phyloP scores from a whole-genome alignment of 2,329 filamentous ascomycete species.

The Fusarium cicatricum region DNA sequence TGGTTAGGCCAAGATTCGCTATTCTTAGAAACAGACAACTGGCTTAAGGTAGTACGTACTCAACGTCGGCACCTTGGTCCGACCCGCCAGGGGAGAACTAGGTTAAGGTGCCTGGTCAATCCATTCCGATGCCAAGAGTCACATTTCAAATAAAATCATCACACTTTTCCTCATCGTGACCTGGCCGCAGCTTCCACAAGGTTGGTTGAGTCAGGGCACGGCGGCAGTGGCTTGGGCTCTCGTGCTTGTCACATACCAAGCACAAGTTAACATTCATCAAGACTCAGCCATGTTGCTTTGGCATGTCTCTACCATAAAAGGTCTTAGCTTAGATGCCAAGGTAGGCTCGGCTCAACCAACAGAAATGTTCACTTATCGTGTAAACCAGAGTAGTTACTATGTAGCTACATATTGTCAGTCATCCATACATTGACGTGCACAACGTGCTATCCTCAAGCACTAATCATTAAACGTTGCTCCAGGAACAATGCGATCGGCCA shows the following conservation, averaged over 20 bases:
- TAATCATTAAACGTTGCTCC: background rate
- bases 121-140: constrained; percentile 19
- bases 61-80: too few species aligned
- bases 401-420: background rate
- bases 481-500: too few species aligned
- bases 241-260: constrained; percentile 17
- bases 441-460: too few species aligned
- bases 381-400: too few species aligned
- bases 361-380: too few species aligned
- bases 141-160: background rate
- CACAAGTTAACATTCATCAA: background rate
- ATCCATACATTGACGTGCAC: background rate
- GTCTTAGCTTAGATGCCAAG: too few species aligned
- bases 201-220: background rate
- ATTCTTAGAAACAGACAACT: constrained; percentile 24
- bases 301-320: background rate
- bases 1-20: constrained; percentile 17
- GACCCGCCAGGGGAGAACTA: too few species aligned
- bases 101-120: background rate
- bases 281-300: background rate
- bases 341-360: too few species aligned
- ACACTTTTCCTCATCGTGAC: too few species aligned
- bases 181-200: too few species aligned
- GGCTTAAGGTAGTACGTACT: constrained; percentile 2
- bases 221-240: constrained; percentile 2